Evolutionary conservation across 768 basidiomycete species (phyloP), one percentile per base, ranked within the genome.

Genomic region (Paxillus ammoniavirescens): DNA sequence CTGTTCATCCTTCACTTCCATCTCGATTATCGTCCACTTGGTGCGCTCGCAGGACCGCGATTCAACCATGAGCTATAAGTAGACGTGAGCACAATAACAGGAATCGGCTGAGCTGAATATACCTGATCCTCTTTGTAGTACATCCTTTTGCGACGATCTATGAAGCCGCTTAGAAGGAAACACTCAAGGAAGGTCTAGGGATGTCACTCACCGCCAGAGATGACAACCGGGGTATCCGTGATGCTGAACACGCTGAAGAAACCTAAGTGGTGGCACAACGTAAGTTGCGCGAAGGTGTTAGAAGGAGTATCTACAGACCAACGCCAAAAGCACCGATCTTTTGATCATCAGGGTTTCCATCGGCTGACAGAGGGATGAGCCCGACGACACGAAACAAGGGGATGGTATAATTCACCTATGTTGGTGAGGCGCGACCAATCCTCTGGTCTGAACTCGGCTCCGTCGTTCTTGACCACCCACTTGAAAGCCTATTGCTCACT

Each of bases 331-430:
- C 78, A 23, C 81, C 81, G 46, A 82, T 79, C 68, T 77, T 78
- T 47, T 72, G 67, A 57, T 79, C 78, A 54, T 82, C 77, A 1
- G 80, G 79, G 56, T 82, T 80, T 4, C 80, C 80, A 28, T 76
- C 75, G n/a, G 80, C 81, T 62, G 62, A 54, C 41, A 37, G 43
- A 18, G 2, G 31, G 21, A 42, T 35, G 7, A 40, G 37, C 56
- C 2, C 42, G 26, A 37, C n/a, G 8, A 1, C 18, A 15, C 15
- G 7, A 8, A 26, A 50, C 10, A 14, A 1, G 38, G 21, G 15
- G 3, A 23, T 14, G 8, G 15, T 28, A 23, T 15, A 31, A 38
- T 14, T n/a, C 31, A 65, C 66, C 72, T 42, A 79, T 79, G 66
- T 76, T 79, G 65, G 76, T 75, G 49, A 79, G 60, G 36, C 79